Conservation (phyloP, 179 eudicot genomes). For the Drosera spatulata region DNA sequence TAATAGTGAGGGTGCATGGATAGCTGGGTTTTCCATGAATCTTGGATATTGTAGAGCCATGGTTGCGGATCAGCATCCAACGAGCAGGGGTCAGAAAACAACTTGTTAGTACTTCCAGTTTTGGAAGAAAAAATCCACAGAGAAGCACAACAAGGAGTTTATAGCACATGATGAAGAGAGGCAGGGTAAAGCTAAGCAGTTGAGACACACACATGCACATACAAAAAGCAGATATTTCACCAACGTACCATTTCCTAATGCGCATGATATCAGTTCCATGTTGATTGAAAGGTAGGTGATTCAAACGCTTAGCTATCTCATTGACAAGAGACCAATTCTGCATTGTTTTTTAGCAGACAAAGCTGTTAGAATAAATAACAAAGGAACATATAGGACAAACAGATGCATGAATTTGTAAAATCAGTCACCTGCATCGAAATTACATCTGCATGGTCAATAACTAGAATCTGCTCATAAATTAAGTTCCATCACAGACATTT, state of each 20-base stretch:
- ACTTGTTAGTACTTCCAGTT: too few relatives aligned
- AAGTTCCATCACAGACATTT: background rate
- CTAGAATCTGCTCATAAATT: slow-evolving; percentile 46
- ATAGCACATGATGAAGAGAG: too few relatives aligned
- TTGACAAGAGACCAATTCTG: slow-evolving; percentile 91
- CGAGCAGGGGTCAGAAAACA: too few relatives aligned
- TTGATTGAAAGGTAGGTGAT: slow-evolving; percentile 57
- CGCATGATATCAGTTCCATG: slow-evolving; percentile 94
- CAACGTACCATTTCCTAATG: slow-evolving; percentile 63
- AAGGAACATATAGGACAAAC: background rate
- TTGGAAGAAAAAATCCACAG: too few relatives aligned
- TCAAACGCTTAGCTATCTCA: slow-evolving; percentile 59
- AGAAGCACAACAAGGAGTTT: too few relatives aligned
- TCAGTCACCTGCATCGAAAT: slow-evolving; percentile 83
- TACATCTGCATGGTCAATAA: slow-evolving; percentile 93
- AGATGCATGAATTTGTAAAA: slow-evolving; percentile 2
- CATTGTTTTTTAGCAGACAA: slow-evolving; percentile 5
- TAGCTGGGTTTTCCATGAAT: too few relatives aligned
- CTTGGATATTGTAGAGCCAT: too few relatives aligned
- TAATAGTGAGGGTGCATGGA: too few relatives aligned
- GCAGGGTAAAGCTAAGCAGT: slow-evolving; percentile 1
- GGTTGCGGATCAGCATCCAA: too few relatives aligned
- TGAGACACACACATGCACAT: background rate
- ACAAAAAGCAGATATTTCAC: slow-evolving; percentile 1
- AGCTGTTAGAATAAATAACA: background rate